Base-by-base conservation (phyloP, 352 stramenopile genomes). In the Globisporangium spiculum region DNA sequence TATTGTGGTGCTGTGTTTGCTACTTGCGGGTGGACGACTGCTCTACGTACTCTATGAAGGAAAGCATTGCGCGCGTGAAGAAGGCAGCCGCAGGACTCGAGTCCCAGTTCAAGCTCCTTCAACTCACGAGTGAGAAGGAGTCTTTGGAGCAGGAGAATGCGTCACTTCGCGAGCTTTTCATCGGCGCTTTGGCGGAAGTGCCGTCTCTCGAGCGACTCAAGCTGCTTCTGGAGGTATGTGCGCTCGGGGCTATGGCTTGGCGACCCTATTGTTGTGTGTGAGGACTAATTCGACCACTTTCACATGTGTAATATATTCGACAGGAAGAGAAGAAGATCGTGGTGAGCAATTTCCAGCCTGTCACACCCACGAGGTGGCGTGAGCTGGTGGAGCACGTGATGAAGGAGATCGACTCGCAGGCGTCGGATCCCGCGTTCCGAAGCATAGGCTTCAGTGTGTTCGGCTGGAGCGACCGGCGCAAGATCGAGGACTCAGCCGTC, bases 391-490 rank as follows among this genome's bases (percentile, higher is more conserved):
- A 68, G 26, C 71, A 78, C 67, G 78, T 75, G 44, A 60, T 83
- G 59, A n/a, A 62, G 8, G 61, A 63, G 34, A 71, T 82, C 26
- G 77, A 84, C 64, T 22, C 34, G 2, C 74, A 79, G 32, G 52
- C 76, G 50, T 69, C 71, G 0, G 64, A 77, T n/a, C 65, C 75
- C 52, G 71, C 71, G 5, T 78, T 84, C 65, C 48, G 75, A 32
- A 65, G 52, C 0, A 70, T 76, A 8, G 76, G 70, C 27, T 63
- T 84, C 54, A 79, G 74, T 30, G 76, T 84, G n/a, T 71, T 86
- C 65, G 78, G 78, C 14, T 86, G 78, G 78, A 75, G 66, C 14
- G 78, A 86, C 53, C 71, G 73, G 56, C 74, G 76, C 26, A 70
- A 74, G 26, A 61, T 86, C 14, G 72, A 86, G 56, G 69, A 79